These are phyloP conservation scores for Neodidymelliopsis sp. DNA, from an alignment of 2,329 filamentous ascomycete genomes.

Conservation along the genomic window DNA sequence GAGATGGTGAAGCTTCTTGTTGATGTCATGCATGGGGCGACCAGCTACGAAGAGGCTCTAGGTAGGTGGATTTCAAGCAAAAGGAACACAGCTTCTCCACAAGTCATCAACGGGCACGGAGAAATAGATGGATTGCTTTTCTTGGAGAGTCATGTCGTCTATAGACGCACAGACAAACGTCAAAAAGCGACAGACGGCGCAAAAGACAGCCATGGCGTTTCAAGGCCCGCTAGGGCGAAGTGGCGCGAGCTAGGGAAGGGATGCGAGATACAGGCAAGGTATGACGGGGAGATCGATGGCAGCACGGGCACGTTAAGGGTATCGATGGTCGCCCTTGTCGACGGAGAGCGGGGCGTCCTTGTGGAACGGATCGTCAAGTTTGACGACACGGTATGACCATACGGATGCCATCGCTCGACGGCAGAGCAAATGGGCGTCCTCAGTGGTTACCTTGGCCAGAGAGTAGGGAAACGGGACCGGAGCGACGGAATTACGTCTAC, in stretches of 20 bases:
- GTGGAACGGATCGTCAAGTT: slow-evolving; percentile 45
- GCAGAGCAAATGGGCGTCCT: slow-evolving; percentile 19
- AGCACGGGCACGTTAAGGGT: slow-evolving; percentile 40
- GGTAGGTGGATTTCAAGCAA: background rate
- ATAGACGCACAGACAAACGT: slow-evolving; percentile 15
- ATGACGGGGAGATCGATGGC: slow-evolving; percentile 46
- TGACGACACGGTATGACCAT: slow-evolving; percentile 26
- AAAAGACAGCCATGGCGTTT: slow-evolving; percentile 44
- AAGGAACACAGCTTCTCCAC: background rate
- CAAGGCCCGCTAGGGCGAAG: slow-evolving; percentile 36
- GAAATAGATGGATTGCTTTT: slow-evolving; percentile 7
- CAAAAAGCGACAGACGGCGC: slow-evolving; percentile 21
- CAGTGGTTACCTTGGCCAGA: slow-evolving; percentile 31
- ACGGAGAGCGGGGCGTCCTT: slow-evolving; percentile 44
- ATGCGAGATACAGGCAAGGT: slow-evolving; percentile 46
- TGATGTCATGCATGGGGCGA: background rate
- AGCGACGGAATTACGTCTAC: slow-evolving; percentile 30
- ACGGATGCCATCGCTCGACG: slow-evolving; percentile 19
- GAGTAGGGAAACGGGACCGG: slow-evolving; percentile 29
- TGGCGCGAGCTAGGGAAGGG: slow-evolving; percentile 46
- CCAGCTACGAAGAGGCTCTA: background rate
- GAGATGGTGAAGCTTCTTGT: background rate
- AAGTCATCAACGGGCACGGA: slow-evolving; percentile 8
- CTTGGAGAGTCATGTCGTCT: slow-evolving; percentile 8
- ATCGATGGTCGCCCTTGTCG: slow-evolving; percentile 35